phyloP scores from a whole-genome alignment of 345 rosid species.

The Euphorbia peplus region DNA sequence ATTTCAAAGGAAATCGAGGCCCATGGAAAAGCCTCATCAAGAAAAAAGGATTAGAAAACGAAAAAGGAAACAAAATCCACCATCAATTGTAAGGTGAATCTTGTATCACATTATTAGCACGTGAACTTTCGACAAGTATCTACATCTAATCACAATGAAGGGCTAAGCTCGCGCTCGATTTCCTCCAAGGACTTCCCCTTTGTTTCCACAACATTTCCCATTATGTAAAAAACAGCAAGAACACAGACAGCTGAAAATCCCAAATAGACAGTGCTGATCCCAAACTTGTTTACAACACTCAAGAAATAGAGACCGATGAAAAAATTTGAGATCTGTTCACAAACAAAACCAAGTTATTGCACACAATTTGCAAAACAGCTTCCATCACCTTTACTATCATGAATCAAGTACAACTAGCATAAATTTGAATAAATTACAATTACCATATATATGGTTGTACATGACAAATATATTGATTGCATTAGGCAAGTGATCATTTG shows the following conservation, averaged over 20 bases:
- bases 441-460: neutral
- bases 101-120: conserved; percentile 12
- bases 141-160: conserved; percentile 26
- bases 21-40: neutral
- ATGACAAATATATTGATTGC: neutral
- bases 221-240: conserved; percentile 78
- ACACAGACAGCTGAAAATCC: conserved; percentile 78
- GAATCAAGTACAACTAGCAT: neutral
- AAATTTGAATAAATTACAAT: neutral
- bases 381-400: neutral
- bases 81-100: neutral
- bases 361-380: conserved; percentile 1
- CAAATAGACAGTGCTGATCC: conserved; percentile 87
- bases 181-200: conserved; percentile 96
- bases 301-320: conserved; percentile 89
- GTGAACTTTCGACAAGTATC: neutral
- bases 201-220: conserved; percentile 79
- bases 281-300: conserved; percentile 83
- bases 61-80: neutral
- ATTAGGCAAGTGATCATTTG: neutral
- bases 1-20: neutral
- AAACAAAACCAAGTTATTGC: conserved; percentile 8
- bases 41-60: neutral
- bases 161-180: conserved; percentile 78
- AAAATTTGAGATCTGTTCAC: conserved; percentile 76